phyloP scores from a whole-genome alignment of 352 stramenopile genomes.

The Pythium oligandrum region DNA sequence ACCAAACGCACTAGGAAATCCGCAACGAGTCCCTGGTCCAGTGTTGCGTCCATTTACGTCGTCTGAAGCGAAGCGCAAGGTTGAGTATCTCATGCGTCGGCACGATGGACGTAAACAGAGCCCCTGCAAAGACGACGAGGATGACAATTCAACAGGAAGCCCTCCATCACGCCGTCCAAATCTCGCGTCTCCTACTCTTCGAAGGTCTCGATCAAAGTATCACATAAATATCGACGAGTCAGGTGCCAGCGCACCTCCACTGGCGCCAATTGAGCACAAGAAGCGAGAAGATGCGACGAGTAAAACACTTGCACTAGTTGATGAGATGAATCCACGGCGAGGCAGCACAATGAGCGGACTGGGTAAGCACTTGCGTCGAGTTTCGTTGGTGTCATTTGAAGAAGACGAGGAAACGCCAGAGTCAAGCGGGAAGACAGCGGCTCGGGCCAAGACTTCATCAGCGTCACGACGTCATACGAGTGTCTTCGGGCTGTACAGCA shows the following conservation, averaged over 20 bases:
- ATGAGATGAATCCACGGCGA: not conserved
- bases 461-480: not conserved
- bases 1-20: not conserved
- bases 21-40: not conserved
- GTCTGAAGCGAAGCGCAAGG: constrained; percentile 2
- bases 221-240: constrained; percentile 3
- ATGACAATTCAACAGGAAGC: constrained; percentile 2
- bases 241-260: not conserved
- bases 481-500: constrained; percentile 16
- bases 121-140: not conserved
- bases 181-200: not conserved
- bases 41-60: not conserved
- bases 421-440: not conserved
- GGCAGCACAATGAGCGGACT: constrained; percentile 1
- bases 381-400: constrained; percentile 5
- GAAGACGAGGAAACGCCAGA: not conserved
- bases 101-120: constrained; percentile 1
- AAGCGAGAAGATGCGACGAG: not conserved
- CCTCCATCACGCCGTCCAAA: not conserved
- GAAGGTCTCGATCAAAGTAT: constrained; percentile 3
- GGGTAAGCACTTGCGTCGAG: constrained; percentile 3
- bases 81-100: constrained; percentile 1
- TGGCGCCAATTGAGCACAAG: not conserved
- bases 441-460: not conserved
- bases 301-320: constrained; percentile 1